Evolutionary conservation across 169 alveolate species (phyloP).

Genomic region (Eimeria nieschulzi): DNA sequence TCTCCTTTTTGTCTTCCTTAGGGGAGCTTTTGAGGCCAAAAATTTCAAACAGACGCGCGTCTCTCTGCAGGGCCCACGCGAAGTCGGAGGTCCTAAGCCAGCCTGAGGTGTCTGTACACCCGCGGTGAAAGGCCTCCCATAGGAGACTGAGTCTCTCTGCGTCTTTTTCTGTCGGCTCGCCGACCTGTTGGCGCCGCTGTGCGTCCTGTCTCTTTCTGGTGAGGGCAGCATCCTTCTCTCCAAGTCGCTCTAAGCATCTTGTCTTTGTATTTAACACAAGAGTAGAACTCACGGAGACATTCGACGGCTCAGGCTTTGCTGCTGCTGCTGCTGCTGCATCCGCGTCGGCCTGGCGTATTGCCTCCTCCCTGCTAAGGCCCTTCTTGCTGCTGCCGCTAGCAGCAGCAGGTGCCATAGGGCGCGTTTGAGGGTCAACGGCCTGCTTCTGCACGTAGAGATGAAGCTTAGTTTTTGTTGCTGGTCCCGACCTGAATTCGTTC

Average conservation of each 20-base stretch:
- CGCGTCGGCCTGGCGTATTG: not conserved
- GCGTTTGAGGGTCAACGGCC: not conserved
- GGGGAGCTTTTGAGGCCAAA: constrained; percentile 26
- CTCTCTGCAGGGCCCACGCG: constrained; percentile 31
- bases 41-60: constrained; percentile 18
- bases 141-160: not conserved
- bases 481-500: not conserved
- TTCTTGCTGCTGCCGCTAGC: not conserved
- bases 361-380: not conserved
- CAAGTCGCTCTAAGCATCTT: not conserved
- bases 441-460: not conserved
- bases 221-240: not conserved
- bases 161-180: not conserved
- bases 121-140: constrained; percentile 43
- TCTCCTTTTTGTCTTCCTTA: not conserved
- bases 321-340: not conserved
- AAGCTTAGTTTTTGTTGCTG: not conserved
- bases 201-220: not conserved
- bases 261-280: not conserved
- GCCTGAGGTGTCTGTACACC: constrained; percentile 36
- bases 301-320: not conserved
- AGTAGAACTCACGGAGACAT: not conserved
- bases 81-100: constrained; percentile 19
- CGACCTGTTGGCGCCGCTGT: not conserved
- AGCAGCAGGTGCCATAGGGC: not conserved